A percentile compares a stretch with the other conserved stretches of the same genome.
phyloP scores from a whole-genome alignment of 352 stramenopile genomes.

The Globisporangium nodosum region DNA sequence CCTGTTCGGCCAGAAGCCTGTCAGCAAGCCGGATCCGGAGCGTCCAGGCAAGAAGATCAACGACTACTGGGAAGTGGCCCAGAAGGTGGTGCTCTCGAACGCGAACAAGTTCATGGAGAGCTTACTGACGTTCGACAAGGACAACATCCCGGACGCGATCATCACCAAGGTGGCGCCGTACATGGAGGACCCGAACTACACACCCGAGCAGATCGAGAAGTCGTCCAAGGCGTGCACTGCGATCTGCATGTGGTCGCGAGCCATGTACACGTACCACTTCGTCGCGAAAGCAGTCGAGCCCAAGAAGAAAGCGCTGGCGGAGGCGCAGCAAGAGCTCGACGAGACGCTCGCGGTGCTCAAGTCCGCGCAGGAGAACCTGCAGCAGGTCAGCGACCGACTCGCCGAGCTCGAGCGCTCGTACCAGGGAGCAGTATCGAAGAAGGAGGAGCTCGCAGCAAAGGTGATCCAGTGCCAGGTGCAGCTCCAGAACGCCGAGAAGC shows the following conservation, averaged over 20 bases:
- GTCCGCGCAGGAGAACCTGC: constrained; percentile 53
- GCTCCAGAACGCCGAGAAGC: constrained; percentile 80
- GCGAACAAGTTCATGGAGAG: constrained; percentile 91
- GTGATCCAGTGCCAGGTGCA: constrained; percentile 88
- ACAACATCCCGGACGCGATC: constrained; percentile 90
- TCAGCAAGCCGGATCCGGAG: constrained; percentile 84
- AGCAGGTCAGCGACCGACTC: constrained; percentile 83
- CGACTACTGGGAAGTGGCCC: constrained; percentile 88
- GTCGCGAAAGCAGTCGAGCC: constrained; percentile 77
- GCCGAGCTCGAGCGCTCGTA: constrained; percentile 83
- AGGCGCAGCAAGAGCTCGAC: constrained; percentile 56
- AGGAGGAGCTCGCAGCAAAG: constrained; percentile 87
- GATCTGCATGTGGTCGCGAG: constrained; percentile 87
- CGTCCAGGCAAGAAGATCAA: constrained; percentile 88
- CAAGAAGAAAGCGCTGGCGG: constrained; percentile 58
- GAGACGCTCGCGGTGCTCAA: constrained; percentile 42
- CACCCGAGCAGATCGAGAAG: constrained; percentile 88
- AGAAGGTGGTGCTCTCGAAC: constrained; percentile 90
- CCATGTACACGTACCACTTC: constrained; percentile 86
- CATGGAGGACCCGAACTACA: constrained; percentile 90
- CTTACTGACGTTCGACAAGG: constrained; percentile 89
- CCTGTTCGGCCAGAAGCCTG: constrained; percentile 88
- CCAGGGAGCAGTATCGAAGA: constrained; percentile 83
- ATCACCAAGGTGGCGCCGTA: constrained; percentile 77
- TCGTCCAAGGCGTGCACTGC: constrained; percentile 89